Base-by-base conservation (phyloP, 1,284 basidiomycete genomes). In the Austroboletus olivaceoglutinosus region DNA sequence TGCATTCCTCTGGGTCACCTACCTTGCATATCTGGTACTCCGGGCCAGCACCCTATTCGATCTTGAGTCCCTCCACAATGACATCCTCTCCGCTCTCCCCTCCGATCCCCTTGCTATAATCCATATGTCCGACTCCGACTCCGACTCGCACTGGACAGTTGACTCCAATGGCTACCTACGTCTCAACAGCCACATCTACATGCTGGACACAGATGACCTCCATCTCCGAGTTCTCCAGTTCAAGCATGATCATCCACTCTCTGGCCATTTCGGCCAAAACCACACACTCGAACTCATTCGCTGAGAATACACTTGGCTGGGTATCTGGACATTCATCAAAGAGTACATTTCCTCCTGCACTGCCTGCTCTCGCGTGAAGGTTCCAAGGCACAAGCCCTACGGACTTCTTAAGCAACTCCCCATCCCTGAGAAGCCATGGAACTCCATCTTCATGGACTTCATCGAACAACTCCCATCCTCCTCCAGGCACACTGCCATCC, bases 51-150 rank as follows among this genome's bases (percentile, higher is more conserved):
- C 5, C 0, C n/a, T 51, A 0, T 5, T 47, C 8, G 36, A 53
- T 8, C 2, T 43, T 1, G 15, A 27, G 2, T 2, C 13, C 7
- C 49, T 51, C 13, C 27, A 38, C 1, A 6, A 7, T 8, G 30
- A 56, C 31, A 50, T 54, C 34, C 22, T 48, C 1, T 43, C 53
- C 9, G 12, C 43, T 7, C 45, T 53, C 2, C 43, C 41, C 1
- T 21, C 33, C 1, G 18, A 55, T 9, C 34, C n/a, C n/a, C 7
- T 36, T 13, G 16, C 15, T 4, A 15, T 13, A 5, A 16, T 18
- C 4, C 34, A n/a, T 13, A 3, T 36, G 5, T 36, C n/a, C 34
- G 3, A 23, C 29, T 12, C 19, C 19, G 9, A 11, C 2, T 34
- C 33, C 13, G 16, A 48, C 5, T 30, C 46, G 0, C 15, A 6